Conservation (phyloP, 306 rosid species). For the Begonia masoniana region DNA sequence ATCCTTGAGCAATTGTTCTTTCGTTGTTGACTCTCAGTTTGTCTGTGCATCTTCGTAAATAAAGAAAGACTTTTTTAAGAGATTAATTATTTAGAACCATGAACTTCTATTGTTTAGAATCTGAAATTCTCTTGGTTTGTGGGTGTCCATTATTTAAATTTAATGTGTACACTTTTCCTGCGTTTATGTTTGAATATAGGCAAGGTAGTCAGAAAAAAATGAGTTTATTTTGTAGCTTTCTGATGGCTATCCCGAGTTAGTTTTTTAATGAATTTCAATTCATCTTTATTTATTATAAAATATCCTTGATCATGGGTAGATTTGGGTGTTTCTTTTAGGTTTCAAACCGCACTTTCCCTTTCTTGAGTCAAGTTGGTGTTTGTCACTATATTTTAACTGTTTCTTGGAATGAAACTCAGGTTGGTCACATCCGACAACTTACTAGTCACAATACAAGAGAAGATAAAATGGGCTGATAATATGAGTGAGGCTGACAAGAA, state of each 20-base stretch:
- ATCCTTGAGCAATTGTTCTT: not conserved
- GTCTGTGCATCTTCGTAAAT: not conserved
- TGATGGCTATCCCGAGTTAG: not conserved
- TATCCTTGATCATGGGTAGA: not conserved
- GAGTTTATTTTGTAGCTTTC: not conserved
- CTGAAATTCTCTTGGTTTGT: not conserved
- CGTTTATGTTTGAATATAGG: too few relatives aligned
- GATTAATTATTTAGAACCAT: not conserved
- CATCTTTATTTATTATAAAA: too few relatives aligned
- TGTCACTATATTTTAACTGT: not conserved
- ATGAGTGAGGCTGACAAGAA: slow-evolving; percentile 76
- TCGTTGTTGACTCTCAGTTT: not conserved
- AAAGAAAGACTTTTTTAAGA: slow-evolving; percentile 2
- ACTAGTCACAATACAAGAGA: slow-evolving; percentile 81
- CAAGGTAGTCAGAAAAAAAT: too few relatives aligned
- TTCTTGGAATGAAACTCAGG: slow-evolving; percentile 36
- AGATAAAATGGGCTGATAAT: slow-evolving; percentile 88
- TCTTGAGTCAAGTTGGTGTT: slow-evolving; percentile 4
- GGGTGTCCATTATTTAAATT: too few relatives aligned
- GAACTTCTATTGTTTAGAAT: not conserved
- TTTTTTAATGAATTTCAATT: not conserved
- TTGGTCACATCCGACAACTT: slow-evolving; percentile 67
- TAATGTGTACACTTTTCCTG: too few relatives aligned
- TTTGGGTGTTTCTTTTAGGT: too few relatives aligned
- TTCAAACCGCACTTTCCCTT: not conserved